Conservation (phyloP, 192 early-diverging fungal genomes). For the Rhizoclosmatium sp. region DNA sequence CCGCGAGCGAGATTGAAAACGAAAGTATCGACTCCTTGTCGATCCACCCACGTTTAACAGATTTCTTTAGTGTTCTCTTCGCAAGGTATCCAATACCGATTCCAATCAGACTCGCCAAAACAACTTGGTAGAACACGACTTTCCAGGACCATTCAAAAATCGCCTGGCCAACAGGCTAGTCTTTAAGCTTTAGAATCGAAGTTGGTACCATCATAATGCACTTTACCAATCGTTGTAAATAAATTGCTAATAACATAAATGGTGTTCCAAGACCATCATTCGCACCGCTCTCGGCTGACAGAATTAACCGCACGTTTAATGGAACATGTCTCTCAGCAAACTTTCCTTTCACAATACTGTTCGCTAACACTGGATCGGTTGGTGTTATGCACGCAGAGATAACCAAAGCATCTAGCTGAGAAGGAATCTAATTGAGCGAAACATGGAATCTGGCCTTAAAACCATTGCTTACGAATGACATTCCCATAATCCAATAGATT, state of each 20-base stretch:
- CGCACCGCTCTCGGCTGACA: slow-evolving; percentile 68
- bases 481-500: slow-evolving; percentile 56
- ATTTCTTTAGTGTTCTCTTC: slow-evolving; percentile 72
- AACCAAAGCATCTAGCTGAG: slow-evolving; percentile 73
- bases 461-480: not conserved
- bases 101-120: slow-evolving; percentile 76
- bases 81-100: slow-evolving; percentile 71
- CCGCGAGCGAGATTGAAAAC: slow-evolving; percentile 77
- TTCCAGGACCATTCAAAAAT: slow-evolving; percentile 83
- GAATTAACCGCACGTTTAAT: slow-evolving; percentile 50
- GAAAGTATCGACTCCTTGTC: slow-evolving; percentile 89
- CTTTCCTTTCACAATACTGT: slow-evolving; percentile 91
- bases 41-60: slow-evolving; percentile 75
- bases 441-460: not conserved
- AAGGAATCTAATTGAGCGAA: not conserved
- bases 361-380: slow-evolving; percentile 94
- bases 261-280: slow-evolving; percentile 91
- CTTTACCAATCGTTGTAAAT: slow-evolving; percentile 55
- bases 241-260: slow-evolving; percentile 82
- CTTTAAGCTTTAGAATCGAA: slow-evolving; percentile 2
- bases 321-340: slow-evolving; percentile 94
- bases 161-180: slow-evolving; percentile 63
- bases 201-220: not conserved
- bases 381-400: slow-evolving; percentile 88
- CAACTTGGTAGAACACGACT: slow-evolving; percentile 81